Evolutionary conservation across 192 early-diverging fungal genomes (phyloP).

Genomic region (Backusella mclennaniae): DNA sequence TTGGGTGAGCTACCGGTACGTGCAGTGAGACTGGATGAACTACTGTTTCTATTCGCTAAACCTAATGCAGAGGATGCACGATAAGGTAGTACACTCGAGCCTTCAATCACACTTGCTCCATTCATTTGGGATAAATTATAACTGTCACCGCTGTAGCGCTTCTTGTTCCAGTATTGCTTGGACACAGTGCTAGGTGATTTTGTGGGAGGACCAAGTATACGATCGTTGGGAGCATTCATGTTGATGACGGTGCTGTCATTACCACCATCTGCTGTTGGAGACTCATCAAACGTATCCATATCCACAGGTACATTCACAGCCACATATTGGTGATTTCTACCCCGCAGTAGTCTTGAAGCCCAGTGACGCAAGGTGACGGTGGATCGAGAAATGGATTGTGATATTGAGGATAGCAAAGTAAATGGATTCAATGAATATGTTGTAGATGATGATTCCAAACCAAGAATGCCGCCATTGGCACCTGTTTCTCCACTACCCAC

Average conservation of each 20-base stretch:
- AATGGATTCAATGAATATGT: not conserved
- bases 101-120: not conserved
- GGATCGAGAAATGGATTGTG: not conserved
- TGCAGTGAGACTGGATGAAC: conserved; percentile 22
- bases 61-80: conserved; percentile 21
- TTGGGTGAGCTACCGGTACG: conserved; percentile 24
- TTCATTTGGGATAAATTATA: conserved; percentile 3
- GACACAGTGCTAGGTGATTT: conserved; percentile 21
- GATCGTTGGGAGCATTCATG: not conserved
- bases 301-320: not conserved
- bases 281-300: conserved; percentile 4
- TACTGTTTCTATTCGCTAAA: conserved; percentile 24
- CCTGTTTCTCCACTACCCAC: not conserved
- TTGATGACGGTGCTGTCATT: conserved; percentile 11
- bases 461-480: conserved; percentile 8
- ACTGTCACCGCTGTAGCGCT: conserved; percentile 41
- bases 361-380: conserved; percentile 20
- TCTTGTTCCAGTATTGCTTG: conserved; percentile 32
- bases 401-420: not conserved
- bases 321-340: conserved; percentile 1
- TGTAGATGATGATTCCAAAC: not conserved
- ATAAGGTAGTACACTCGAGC: conserved; percentile 16
- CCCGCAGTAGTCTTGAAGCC: conserved; percentile 10
- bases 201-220: conserved; percentile 9
- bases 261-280: not conserved